These are phyloP conservation scores for Casuarina equisetifolia DNA, from an alignment of 306 rosid genomes.

Conservation along the genomic window DNA sequence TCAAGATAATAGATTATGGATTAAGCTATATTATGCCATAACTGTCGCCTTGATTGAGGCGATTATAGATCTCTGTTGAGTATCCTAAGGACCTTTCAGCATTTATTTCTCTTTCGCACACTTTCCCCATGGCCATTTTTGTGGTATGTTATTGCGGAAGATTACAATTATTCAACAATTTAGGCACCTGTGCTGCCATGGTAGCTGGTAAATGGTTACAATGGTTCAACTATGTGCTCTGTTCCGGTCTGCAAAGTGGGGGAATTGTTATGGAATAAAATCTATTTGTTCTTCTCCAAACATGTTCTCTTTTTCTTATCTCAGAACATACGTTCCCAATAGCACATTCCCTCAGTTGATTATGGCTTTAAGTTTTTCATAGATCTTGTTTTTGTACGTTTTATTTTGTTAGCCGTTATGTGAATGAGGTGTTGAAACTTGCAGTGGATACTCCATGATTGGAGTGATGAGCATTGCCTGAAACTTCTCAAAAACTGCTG, in stretches of 20 bases:
- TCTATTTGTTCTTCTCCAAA: too few species aligned
- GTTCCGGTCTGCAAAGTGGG: neutral
- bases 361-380: neutral
- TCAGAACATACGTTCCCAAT: neutral
- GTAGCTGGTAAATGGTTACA: neutral
- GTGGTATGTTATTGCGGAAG: neutral
- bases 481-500: slow-evolving; percentile 34
- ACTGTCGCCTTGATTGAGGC: neutral
- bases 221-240: neutral
- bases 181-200: neutral
- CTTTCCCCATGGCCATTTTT: neutral
- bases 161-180: neutral
- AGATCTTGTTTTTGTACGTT: neutral
- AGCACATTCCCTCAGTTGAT: neutral
- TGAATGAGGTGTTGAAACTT: neutral
- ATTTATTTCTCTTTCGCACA: neutral
- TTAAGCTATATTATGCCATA: neutral
- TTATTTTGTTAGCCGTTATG: neutral
- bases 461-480: slow-evolving; percentile 35
- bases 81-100: neutral
- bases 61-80: neutral
- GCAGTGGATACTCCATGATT: slow-evolving; percentile 36
- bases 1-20: neutral
- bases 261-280: neutral
- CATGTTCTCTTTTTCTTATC: neutral